phyloP scores from a whole-genome alignment of 371 early-diverging fungal species.

The Mucor irregularis region DNA sequence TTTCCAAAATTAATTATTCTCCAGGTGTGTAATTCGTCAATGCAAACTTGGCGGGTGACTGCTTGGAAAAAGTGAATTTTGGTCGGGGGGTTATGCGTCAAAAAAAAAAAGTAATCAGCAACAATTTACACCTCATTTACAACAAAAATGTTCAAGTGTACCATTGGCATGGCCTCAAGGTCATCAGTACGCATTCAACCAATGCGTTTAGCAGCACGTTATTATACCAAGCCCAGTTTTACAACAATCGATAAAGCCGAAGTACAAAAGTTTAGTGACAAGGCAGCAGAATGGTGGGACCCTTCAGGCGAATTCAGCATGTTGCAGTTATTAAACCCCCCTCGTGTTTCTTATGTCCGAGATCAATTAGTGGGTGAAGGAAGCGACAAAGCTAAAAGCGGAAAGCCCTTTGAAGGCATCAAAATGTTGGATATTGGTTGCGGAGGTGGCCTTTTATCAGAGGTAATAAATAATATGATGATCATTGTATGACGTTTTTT shows the following conservation, averaged over 20 bases:
- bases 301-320: constrained; percentile 84
- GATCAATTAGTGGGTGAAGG: constrained; percentile 41
- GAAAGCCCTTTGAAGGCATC: constrained; percentile 61
- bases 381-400: constrained; percentile 12
- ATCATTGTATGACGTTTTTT: no score
- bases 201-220: neutral
- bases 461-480: constrained; percentile 53
- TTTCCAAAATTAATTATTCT: no score
- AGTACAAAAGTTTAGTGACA: constrained; percentile 77
- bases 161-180: neutral
- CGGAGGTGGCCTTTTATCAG: constrained; percentile 91
- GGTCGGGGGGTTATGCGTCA: no score
- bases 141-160: neutral
- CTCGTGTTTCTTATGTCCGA: constrained; percentile 80
- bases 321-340: constrained; percentile 89
- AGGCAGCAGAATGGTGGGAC: constrained; percentile 91
- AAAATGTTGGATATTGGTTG: constrained; percentile 92
- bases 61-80: no score
- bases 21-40: no score
- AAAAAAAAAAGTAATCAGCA: no score
- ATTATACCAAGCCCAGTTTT: constrained; percentile 7
- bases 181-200: neutral
- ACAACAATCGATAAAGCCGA: constrained; percentile 73
- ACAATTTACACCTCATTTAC: no score
- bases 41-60: no score